Base-by-base conservation (phyloP, 2,329 filamentous ascomycete species). In the Penicillium sp. region DNA sequence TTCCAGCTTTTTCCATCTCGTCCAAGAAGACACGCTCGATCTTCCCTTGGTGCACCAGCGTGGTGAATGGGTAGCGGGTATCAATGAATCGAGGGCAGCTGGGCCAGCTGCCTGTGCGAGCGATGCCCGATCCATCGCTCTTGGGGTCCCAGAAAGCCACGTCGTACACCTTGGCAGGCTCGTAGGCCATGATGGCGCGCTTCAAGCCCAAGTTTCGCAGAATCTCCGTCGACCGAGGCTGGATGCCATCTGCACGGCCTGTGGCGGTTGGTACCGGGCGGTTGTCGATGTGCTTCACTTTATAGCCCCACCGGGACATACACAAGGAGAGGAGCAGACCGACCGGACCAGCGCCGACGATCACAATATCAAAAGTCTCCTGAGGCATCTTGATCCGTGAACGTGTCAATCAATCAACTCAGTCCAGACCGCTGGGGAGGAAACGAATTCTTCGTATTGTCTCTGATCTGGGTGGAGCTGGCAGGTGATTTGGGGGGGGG, bases 271-370 rank as follows among this genome's bases (percentile, higher is more conserved):
- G 90, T 62, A 91, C 86, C 2, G 88, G 77, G 50, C 90, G 80
- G 71, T 94, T 95, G 72, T 95, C 90, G 64, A 95, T 89, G 71
- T 95, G 89, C 76, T 91, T 95, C 69, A 96, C 88, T 68, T 83
- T 89, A 76, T 95, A 96, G 18, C 90, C 90, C 88, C 90, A 95
- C 73, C 90, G 79, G 51, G 88, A 87, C 52, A 96, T 79, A 65
- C 87, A 91, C 28, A 90, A 90, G 7, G 89, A 93, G 25, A 95
- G 79, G 72, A 94, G 84, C 49, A 95, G 80, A 47, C 90, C 90
- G 36, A 90, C 89, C 4, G 90, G 90, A 12, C 90, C 90, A 47
- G 90, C 90, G 55, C 90, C 90, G 47, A 95, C 79, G 57, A 95
- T 90, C 58, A 95, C 89, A 43, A 79, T 79, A 61, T 86, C 83